Conservation (phyloP, 2,329 filamentous ascomycete species). For the Neospermospora avenae region DNA sequence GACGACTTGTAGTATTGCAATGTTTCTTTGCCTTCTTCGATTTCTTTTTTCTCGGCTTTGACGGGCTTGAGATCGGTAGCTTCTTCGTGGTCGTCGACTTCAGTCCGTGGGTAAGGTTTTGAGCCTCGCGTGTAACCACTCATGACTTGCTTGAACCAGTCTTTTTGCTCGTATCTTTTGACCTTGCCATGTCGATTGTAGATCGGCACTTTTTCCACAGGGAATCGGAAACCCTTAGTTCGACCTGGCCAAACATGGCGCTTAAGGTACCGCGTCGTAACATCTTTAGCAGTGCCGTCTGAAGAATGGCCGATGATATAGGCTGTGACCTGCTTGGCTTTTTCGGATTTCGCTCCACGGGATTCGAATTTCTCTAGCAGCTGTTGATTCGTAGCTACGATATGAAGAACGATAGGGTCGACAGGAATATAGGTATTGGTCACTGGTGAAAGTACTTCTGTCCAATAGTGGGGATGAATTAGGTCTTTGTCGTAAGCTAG, state of each 20-base stretch:
- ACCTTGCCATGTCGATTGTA: conserved; percentile 76
- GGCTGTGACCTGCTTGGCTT: conserved; percentile 82
- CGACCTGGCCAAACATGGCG: conserved; percentile 79
- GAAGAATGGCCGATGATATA: conserved; percentile 81
- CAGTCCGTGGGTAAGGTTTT: conserved; percentile 54
- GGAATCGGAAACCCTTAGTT: conserved; percentile 80
- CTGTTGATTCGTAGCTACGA: conserved; percentile 70
- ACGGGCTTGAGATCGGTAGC: conserved; percentile 70
- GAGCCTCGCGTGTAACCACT: conserved; percentile 61
- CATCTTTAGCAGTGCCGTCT: conserved; percentile 89
- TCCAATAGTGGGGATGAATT: conserved; percentile 88
- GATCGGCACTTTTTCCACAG: conserved; percentile 75
- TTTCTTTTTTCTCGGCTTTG: conserved; percentile 68
- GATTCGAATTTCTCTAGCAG: conserved; percentile 75
- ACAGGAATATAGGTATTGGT: conserved; percentile 77
- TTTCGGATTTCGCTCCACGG: conserved; percentile 77
- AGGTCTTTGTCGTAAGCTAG: conserved; percentile 71
- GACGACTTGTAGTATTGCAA: conserved; percentile 86
- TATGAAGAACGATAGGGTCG: conserved; percentile 64
- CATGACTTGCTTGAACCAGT: conserved; percentile 87
- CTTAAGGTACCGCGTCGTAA: conserved; percentile 87
- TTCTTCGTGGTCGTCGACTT: conserved; percentile 77
- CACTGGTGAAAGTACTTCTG: conserved; percentile 79
- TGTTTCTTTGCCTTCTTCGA: conserved; percentile 74
- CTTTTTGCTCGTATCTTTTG: conserved; percentile 70